phyloP scores from a whole-genome alignment of 441 rosid genomes.

The Croton laevigatus region DNA sequence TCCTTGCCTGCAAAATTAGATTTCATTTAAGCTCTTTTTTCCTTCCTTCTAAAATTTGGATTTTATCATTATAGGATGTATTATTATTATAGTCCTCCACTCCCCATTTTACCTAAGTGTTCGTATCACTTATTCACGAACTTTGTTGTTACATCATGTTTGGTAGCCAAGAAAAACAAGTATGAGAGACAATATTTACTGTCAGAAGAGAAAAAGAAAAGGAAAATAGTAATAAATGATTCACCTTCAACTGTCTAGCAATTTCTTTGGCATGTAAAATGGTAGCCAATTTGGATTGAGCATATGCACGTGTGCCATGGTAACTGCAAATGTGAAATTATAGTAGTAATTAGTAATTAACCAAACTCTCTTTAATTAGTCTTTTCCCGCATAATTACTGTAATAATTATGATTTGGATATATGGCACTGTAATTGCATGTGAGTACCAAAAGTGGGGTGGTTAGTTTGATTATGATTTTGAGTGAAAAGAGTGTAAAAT shows the following conservation, averaged over 20 bases:
- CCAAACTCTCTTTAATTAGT: background rate
- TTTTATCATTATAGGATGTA: no score
- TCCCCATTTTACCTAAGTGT: slow-evolving; percentile 15
- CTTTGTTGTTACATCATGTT: slow-evolving; percentile 11
- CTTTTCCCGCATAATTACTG: background rate
- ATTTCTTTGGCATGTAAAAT: slow-evolving; percentile 82
- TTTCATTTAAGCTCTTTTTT: background rate
- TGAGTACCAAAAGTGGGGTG: background rate
- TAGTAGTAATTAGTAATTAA: background rate
- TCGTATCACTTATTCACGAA: slow-evolving; percentile 7
- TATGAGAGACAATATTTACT: background rate
- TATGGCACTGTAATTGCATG: background rate
- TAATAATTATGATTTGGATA: background rate
- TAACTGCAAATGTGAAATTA: slow-evolving; percentile 38
- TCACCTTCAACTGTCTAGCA: slow-evolving; percentile 69
- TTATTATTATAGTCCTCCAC: background rate
- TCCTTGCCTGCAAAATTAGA: slow-evolving; percentile 50
- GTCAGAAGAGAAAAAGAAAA: background rate
- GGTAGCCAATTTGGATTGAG: slow-evolving; percentile 79
- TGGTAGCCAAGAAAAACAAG: slow-evolving; percentile 5
- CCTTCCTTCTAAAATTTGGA: no score
- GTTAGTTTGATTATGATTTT: background rate
- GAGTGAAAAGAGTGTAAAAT: no score
- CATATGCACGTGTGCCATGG: slow-evolving; percentile 77
- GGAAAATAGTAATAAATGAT: background rate